Evolutionary conservation across 345 rosid species (phyloP).

Genomic region (Camelina sativa): DNA sequence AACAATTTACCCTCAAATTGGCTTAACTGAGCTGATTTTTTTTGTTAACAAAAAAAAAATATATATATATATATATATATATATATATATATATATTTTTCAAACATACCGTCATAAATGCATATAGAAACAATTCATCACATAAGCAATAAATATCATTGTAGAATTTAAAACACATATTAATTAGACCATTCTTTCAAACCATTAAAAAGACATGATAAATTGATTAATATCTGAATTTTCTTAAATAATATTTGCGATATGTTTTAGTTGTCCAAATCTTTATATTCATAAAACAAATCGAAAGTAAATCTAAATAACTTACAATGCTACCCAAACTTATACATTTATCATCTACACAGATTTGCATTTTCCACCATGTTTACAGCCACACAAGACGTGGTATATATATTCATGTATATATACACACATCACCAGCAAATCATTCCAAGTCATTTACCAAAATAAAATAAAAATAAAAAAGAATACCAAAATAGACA

Average conservation of each 20-base stretch:
- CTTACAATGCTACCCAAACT: slow-evolving; percentile 17
- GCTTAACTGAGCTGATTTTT: too few relatives aligned
- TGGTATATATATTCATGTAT: slow-evolving; percentile 21
- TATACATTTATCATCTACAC: slow-evolving; percentile 3
- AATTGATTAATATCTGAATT: too few relatives aligned
- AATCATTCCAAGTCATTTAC: slow-evolving; percentile 26
- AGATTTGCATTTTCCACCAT: not conserved
- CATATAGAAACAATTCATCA: not conserved
- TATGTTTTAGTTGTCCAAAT: not conserved
- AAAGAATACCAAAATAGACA: not conserved
- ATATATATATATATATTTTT: too few relatives aligned
- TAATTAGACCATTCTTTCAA: not conserved
- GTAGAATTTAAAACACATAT: not conserved
- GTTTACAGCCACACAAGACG: slow-evolving; percentile 2
- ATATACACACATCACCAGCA: slow-evolving; percentile 8
- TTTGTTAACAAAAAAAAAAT: too few relatives aligned
- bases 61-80: too few relatives aligned
- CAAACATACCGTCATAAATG: not conserved
- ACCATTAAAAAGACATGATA: too few relatives aligned
- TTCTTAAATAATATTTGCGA: not conserved
- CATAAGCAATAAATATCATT: not conserved
- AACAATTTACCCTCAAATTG: too few relatives aligned
- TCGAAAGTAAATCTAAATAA: not conserved
- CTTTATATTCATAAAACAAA: not conserved
- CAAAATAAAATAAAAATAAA: not conserved